These are phyloP conservation scores for Dispira simplex DNA, from an alignment of 192 early-diverging fungal genomes.

Conservation along the genomic window DNA sequence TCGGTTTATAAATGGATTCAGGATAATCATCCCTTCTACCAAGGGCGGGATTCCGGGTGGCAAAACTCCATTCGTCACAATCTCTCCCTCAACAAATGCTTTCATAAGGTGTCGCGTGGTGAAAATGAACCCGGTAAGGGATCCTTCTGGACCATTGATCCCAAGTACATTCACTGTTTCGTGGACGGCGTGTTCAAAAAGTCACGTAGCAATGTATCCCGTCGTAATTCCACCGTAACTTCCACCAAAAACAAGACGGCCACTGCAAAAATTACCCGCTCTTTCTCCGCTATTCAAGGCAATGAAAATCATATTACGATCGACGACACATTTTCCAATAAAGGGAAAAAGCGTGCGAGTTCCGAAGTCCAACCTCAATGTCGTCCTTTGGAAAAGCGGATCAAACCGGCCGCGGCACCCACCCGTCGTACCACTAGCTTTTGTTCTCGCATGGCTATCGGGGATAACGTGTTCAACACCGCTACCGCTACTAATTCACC, in stretches of 20 bases:
- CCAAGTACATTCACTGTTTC: conserved; percentile 46
- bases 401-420: neutral
- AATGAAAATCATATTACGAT: neutral
- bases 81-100: conserved; percentile 65
- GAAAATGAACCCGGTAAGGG: conserved; percentile 87
- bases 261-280: neutral
- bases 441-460: neutral
- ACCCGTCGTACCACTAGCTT: neutral
- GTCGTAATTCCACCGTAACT: neutral
- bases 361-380: too few species aligned
- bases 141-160: conserved; percentile 86
- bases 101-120: conserved; percentile 55
- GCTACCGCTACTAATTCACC: neutral
- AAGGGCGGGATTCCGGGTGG: conserved; percentile 35
- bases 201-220: conserved; percentile 17
- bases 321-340: neutral
- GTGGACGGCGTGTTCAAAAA: conserved; percentile 54
- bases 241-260: neutral
- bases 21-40: conserved; percentile 46
- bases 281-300: neutral
- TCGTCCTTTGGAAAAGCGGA: neutral
- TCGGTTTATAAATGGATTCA: conserved; percentile 58
- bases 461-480: neutral
- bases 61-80: conserved; percentile 78
- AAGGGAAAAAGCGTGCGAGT: neutral